These are phyloP conservation scores for Phytophthora capsici DNA, from an alignment of 352 stramenopile genomes.

Conservation along the genomic window DNA sequence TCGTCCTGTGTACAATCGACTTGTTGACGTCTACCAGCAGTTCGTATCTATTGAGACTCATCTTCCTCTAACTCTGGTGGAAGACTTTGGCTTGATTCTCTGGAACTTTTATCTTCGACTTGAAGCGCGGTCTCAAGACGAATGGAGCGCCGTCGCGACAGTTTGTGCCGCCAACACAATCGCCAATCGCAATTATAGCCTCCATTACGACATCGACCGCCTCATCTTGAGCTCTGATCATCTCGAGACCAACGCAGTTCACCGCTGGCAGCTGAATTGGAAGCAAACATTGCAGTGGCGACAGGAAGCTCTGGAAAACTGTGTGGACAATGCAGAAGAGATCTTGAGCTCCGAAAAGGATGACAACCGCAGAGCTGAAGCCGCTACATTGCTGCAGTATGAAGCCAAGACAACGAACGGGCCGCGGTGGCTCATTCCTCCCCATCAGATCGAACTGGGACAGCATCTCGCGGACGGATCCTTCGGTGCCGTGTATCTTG, in stretches of 20 bases:
- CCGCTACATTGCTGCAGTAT: no score
- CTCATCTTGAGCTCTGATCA: background rate
- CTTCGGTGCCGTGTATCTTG: slow-evolving; percentile 19
- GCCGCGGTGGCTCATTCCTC: slow-evolving; percentile 8
- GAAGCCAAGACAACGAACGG: background rate
- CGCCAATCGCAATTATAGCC: slow-evolving; percentile 5
- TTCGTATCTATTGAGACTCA: background rate
- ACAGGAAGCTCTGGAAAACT: background rate
- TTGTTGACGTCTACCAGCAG: background rate
- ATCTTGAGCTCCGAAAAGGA: background rate
- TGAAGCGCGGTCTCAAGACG: background rate
- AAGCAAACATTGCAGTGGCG: background rate
- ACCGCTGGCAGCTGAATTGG: slow-evolving; percentile 8
- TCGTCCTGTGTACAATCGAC: background rate
- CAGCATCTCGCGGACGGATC: slow-evolving; percentile 4
- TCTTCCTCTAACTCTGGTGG: background rate
- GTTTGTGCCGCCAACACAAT: slow-evolving; percentile 12
- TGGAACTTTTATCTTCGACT: slow-evolving; percentile 1
- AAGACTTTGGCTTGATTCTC: slow-evolving; percentile 1
- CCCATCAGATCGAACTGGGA: slow-evolving; percentile 11
- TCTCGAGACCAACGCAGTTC: slow-evolving; percentile 2
- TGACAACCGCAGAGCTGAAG: no score
- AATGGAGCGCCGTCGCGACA: background rate
- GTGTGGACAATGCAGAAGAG: background rate
- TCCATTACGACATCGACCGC: slow-evolving; percentile 22